Conservation (phyloP, 352 stramenopile genomes). For the Pythium dissimile region DNA sequence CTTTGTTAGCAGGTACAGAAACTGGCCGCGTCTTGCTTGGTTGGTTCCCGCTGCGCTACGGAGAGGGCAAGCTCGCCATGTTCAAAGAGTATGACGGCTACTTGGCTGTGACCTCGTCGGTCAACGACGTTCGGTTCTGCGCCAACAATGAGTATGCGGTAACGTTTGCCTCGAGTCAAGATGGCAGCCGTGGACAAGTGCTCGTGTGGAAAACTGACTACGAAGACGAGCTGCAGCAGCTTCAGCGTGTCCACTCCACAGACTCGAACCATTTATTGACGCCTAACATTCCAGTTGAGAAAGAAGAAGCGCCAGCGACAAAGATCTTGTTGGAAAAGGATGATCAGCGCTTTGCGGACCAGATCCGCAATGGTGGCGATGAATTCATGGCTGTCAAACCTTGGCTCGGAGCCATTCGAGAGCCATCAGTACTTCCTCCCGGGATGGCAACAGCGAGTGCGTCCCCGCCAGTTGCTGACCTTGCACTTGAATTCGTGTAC, state of each 20-base stretch:
- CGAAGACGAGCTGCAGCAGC: conserved; percentile 54
- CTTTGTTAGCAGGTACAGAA: conserved; percentile 39
- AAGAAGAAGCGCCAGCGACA: background rate
- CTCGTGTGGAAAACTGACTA: conserved; percentile 79
- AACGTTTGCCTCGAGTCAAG: conserved; percentile 33
- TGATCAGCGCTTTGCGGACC: background rate
- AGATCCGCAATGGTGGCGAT: conserved; percentile 34
- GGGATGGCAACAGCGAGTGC: background rate
- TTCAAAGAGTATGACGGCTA: conserved; percentile 59
- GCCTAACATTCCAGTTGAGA: background rate
- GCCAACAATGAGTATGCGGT: conserved; percentile 55
- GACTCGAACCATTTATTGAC: background rate
- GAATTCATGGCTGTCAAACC: conserved; percentile 64
- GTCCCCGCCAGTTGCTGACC: conserved; percentile 26
- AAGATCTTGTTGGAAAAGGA: conserved; percentile 14
- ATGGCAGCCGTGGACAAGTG: conserved; percentile 27
- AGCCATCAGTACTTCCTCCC: conserved; percentile 29
- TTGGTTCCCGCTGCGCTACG: conserved; percentile 61
- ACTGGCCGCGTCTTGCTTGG: conserved; percentile 54
- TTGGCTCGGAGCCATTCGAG: conserved; percentile 54
- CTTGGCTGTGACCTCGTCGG: conserved; percentile 34
- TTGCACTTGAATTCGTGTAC: conserved; percentile 76
- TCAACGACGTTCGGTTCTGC: conserved; percentile 51
- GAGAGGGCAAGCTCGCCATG: conserved; percentile 28
- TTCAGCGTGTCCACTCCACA: conserved; percentile 12